Conservation (phyloP, 805 yeast genomes). For the Helenozyma rhizophorensis region DNA sequence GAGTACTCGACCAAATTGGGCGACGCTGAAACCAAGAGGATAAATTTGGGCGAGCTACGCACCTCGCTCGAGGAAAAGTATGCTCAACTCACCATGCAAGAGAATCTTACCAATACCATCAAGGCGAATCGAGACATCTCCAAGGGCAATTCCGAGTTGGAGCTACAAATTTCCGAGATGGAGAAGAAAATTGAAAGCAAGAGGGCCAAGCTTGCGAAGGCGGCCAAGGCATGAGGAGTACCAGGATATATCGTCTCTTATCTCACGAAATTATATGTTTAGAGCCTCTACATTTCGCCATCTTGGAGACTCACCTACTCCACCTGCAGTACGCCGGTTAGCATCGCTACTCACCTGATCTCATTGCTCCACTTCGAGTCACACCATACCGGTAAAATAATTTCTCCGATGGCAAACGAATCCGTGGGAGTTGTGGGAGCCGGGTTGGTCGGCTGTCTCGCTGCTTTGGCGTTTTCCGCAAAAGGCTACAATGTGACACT, state of each 20-base stretch:
- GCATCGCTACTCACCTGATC: too few species aligned
- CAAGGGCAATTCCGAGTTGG: slow-evolving; percentile 28
- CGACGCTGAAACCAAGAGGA: slow-evolving; percentile 18
- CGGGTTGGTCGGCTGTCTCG: slow-evolving; percentile 83
- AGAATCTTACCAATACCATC: slow-evolving; percentile 33
- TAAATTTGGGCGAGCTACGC: slow-evolving; percentile 11
- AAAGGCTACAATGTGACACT: slow-evolving; percentile 70
- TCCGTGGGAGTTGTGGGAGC: slow-evolving; percentile 71
- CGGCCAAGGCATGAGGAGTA: too few species aligned
- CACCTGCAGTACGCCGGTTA: too few species aligned
- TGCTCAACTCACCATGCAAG: slow-evolving; percentile 33
- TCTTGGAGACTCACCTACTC: too few species aligned
- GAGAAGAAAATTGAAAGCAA: slow-evolving; percentile 24
- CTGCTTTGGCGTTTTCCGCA: slow-evolving; percentile 74
- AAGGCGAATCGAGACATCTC: slow-evolving; percentile 39
- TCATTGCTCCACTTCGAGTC: too few species aligned
- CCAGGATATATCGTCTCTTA: too few species aligned
- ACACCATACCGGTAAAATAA: too few species aligned
- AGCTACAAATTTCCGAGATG: slow-evolving; percentile 27
- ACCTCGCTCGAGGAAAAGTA: slow-evolving; percentile 20
- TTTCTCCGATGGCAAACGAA: slow-evolving; percentile 2
- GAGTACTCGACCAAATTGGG: slow-evolving; percentile 20
- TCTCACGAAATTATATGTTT: too few species aligned
- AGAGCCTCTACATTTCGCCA: too few species aligned
- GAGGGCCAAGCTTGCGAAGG: neutral